Conservation (phyloP, 306 rosid species). For the Quercus glauca region DNA sequence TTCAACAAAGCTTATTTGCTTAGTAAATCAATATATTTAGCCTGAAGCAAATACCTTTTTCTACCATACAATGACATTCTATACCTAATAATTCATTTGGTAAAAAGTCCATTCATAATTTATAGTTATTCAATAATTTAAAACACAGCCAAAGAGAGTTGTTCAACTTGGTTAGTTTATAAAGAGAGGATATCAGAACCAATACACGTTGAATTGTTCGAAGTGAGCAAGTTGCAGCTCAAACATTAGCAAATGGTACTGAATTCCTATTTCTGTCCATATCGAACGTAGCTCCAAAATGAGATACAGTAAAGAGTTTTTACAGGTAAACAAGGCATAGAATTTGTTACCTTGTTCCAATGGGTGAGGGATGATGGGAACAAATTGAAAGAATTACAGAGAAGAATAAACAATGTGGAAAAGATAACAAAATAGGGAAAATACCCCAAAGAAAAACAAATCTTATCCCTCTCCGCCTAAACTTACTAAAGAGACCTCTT, state of each 20-base stretch:
- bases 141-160: neutral
- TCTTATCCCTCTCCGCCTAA: constrained; percentile 28
- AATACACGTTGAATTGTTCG: constrained; percentile 13
- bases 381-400: constrained; percentile 61
- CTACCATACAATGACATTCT: neutral
- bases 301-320: constrained; percentile 36
- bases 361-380: constrained; percentile 42
- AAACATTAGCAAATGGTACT: constrained; percentile 41
- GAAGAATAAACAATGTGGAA: constrained; percentile 51
- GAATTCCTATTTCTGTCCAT: constrained; percentile 30
- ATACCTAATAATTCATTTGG: neutral
- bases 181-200: neutral
- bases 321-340: constrained; percentile 49
- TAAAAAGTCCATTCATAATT: neutral
- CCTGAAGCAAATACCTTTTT: neutral
- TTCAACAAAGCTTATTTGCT: too few species aligned
- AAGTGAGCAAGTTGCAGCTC: constrained; percentile 15
- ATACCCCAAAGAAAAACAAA: constrained; percentile 11
- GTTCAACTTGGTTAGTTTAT: neutral
- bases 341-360: constrained; percentile 41
- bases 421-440: constrained; percentile 18
- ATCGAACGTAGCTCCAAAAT: constrained; percentile 25
- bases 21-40: neutral
- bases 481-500: constrained; percentile 25
- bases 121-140: neutral